Base-by-base conservation (phyloP, 805 yeast species). In the Pichia occidentalis region DNA sequence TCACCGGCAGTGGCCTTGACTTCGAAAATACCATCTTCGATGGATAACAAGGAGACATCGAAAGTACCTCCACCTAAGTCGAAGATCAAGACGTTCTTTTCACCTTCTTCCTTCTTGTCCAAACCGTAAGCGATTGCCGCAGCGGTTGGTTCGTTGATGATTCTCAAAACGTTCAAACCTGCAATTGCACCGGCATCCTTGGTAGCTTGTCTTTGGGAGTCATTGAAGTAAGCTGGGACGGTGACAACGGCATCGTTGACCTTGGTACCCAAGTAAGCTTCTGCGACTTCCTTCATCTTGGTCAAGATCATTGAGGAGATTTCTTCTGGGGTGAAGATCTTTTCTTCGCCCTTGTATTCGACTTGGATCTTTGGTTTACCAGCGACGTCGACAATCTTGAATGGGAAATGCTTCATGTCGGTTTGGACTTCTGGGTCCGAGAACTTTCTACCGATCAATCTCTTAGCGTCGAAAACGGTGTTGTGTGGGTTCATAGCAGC, bases 291-390 rank as follows among this genome's bases (percentile, higher is more conserved):
- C 58, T 71, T 79, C 83, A 81, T 76, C 56, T 78, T 76, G 44
- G 70, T 65, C 45, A 81, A 64, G 25, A 81, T 74, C 96, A 88
- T 87, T 13, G 95, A 83, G 22, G 95, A 85, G 57, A 87, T 77
- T 68, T 87, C 96, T 70, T 87, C 96, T 37, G 97, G 96, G 38
- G 95, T 77, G 73, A 88, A 87, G 9, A 71, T 71, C 70, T 87
- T 88, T 56, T 78, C 76, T 68, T 88, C 97, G 59, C 95, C 96
- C 70, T 86, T 85, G 75, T 73, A 88, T 63, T 88, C 95, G 57
- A 88, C 97, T 68, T 85, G 73, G 53, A 88, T 78, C 54, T 73
- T 72, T 52, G 97, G 97, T 72, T 88, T 88, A 47, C 90, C 94
- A 36, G 70, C 80, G 61, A 79, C 77, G 59, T 83, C 80, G 46